A percentile compares a stretch with the other conserved stretches of the same genome.
These are phyloP conservation scores for Kickxella alabastrina DNA, from an alignment of 192 early-diverging fungal genomes.

Conservation along the genomic window DNA sequence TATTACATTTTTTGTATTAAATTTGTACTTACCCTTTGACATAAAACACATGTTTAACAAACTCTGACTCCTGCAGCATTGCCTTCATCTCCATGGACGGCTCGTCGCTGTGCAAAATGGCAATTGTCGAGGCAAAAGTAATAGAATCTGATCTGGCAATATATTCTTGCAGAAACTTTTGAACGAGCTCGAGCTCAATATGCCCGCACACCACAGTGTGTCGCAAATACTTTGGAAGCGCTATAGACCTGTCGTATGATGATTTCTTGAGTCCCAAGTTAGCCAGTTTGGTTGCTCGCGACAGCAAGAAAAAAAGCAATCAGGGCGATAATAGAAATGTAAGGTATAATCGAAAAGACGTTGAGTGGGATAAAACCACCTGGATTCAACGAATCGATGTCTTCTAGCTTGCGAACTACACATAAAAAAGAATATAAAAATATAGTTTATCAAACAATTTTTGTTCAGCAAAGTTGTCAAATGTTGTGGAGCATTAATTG, in stretches of 20 bases:
- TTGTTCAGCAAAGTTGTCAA: background rate
- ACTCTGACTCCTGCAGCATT: conserved; percentile 29
- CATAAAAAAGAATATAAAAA: background rate
- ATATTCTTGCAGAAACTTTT: conserved; percentile 49
- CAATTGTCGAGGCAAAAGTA: conserved; percentile 38
- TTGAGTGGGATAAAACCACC: conserved; percentile 37
- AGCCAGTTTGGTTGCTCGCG: conserved; percentile 30
- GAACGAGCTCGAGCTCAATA: conserved; percentile 34
- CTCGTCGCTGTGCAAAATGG: conserved; percentile 37
- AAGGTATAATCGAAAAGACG: conserved; percentile 37
- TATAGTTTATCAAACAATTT: background rate
- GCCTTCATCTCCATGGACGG: conserved; percentile 46
- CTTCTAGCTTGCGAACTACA: conserved; percentile 7
- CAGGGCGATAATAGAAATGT: conserved; percentile 37
- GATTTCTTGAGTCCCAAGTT: conserved; percentile 41
- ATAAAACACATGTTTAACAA: conserved; percentile 47
- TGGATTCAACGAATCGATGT: conserved; percentile 30
- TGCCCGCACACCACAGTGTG: conserved; percentile 42
- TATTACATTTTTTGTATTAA: background rate
- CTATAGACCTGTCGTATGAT: conserved; percentile 27
- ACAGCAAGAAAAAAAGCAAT: conserved; percentile 49
- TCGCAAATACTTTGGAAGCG: conserved; percentile 25
- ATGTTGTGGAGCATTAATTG: background rate
- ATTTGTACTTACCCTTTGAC: conserved; percentile 34
- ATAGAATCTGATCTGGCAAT: conserved; percentile 45